Base-by-base conservation (phyloP, 2,329 filamentous ascomycete genomes). In the Knufia petricola region DNA sequence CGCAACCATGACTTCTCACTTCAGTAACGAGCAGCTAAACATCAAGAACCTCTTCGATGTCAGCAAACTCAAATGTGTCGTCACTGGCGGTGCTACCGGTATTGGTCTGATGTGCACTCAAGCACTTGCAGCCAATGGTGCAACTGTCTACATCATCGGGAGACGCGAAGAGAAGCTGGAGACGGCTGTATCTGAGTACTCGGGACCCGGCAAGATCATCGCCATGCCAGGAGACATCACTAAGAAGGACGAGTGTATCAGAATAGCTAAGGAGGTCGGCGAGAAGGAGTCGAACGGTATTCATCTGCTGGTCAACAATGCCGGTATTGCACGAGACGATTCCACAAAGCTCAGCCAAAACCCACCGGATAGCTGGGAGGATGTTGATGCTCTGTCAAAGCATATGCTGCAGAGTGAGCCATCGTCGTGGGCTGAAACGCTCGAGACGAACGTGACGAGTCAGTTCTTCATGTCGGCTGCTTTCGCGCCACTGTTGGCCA, bases 381-480 rank as follows among this genome's bases (percentile, higher is more conserved):
- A 68, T 31, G 62, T 74, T 0, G 58, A 73, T 54, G 65, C 72
- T 19, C 69, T 77, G 48, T 70, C 70, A 2, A 63, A 75, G 39
- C 71, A 76, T 55, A 71, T 77, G 53, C 64, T 73, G 53, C 67
- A 69, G 50, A 70, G 68, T 31, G 57, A 59, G 0, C 45, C 70
- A 2, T 59, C 70, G 36, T 59, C 65, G 20, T 78, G 72, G 70
- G 62, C 63, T 7, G 67, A 74, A 28, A 76, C 72, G 0, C 74
- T 75, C 60, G 65, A 69, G 46, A 75, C 71, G 17, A 78, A 78
- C 45, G 65, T 75, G 26, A 69, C 68, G 1, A 69, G 66, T 28
- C 66, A 69, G 21, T 78, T 72, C 61, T 77, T 74, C 62, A 72
- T 74, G 53, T 69, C 70, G 15, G 74, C 75, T 53, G 73, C 73